Base-by-base conservation (phyloP, 2,329 filamentous ascomycete genomes). In the Calonectria honghensis region DNA sequence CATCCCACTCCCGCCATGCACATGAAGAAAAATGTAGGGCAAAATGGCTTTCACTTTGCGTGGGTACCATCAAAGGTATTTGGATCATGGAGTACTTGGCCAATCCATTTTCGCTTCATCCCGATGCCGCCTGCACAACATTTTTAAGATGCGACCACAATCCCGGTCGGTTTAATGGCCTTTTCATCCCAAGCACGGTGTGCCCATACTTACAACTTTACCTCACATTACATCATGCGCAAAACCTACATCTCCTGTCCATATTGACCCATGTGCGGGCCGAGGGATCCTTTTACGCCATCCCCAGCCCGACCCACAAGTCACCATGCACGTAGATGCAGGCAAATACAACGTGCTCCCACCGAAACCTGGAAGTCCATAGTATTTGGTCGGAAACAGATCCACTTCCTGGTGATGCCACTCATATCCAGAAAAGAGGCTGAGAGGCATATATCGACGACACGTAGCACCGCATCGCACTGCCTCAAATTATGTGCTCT, bases 401-500 rank as follows among this genome's bases (percentile, higher is more conserved):
- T 59, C 54, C 54, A 59, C 54, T 18, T 24, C 32, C 4, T 4
- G 16, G 31, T n/a, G 54, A 59, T 37, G 20, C 32, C 32, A n/a
- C 24, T 59, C 32, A 39, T 37, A 16, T 24, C 54, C 31, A 11
- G 20, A 31, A 37, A n/a, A 59, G 54, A 59, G 54, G 54, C 54
- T 39, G 20, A 59, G 32, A 24, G 32, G 11, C n/a, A 37, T 27
- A 24, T 32, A 59, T 39, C 7, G 6, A 41, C 32, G 54, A 59
- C 54, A 59, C 54, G 54, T 59, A 59, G 32, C 32, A 59, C 54
- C 32, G 11, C 54, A 16, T 27, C 32, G 54, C 54, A 59, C 39
- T 59, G 32, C 18, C 20, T 13, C 7, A 39, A 39, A 59, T 37
- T 32, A 59, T 59, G 54, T 13, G 20, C 6, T 54, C n/a, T 59